Evolutionary conservation across 2,329 filamentous ascomycete species (phyloP).

Genomic region (Zymoseptoria pseudotritici): DNA sequence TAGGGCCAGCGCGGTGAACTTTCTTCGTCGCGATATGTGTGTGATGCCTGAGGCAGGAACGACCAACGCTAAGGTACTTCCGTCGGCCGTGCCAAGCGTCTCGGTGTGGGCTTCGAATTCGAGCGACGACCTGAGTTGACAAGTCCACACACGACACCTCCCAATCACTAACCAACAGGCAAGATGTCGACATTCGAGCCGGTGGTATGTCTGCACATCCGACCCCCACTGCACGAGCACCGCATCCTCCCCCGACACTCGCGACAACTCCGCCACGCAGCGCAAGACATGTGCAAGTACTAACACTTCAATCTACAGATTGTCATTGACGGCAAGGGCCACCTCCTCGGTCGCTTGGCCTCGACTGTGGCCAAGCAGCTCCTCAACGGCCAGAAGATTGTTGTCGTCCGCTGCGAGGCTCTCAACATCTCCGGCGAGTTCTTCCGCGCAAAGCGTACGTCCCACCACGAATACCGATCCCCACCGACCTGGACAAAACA

Average conservation of each 20-base stretch:
- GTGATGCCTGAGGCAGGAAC: neutral
- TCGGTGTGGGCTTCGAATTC: neutral
- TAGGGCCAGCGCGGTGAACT: neutral
- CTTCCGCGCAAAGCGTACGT: conserved; percentile 99
- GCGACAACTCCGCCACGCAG: neutral
- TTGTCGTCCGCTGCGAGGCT: conserved; percentile 95
- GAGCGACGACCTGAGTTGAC: neutral
- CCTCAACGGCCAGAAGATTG: conserved; percentile 98
- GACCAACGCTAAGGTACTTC: neutral
- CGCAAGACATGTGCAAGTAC: neutral
- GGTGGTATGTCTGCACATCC: conserved; percentile 41
- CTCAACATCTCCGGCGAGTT: conserved; percentile 99
- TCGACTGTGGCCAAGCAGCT: conserved; percentile 98
- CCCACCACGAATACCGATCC: conserved; percentile 15
- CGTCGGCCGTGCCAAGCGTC: neutral
- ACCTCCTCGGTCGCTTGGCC: conserved; percentile 97
- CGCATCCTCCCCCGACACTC: neutral
- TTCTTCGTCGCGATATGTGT: neutral
- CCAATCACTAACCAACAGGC: conserved; percentile 18
- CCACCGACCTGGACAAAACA: neutral
- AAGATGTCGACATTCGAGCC: conserved; percentile 62
- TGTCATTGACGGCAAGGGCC: conserved; percentile 99
- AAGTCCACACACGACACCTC: neutral
- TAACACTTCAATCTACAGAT: conserved; percentile 49
- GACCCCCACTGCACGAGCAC: neutral